phyloP scores from a whole-genome alignment of 352 stramenopile species.

The Ophiocytium majus region DNA sequence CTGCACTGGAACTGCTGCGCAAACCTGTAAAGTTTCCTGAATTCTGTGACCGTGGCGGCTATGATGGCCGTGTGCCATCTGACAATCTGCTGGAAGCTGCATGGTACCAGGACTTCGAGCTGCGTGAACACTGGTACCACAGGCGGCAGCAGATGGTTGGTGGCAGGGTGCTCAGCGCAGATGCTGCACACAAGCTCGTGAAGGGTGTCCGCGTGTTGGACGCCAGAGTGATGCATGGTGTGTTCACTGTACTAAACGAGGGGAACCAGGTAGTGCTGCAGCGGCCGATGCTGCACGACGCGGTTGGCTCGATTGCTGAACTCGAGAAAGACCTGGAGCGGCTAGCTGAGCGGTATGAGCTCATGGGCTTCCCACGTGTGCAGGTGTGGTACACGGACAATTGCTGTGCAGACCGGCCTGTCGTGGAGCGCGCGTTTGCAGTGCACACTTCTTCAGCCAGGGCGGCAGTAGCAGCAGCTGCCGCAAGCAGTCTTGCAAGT shows the following conservation, averaged over 20 bases:
- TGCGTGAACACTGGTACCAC: not conserved
- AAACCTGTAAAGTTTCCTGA: not conserved
- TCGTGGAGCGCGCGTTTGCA: not conserved
- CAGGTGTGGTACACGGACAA: not conserved
- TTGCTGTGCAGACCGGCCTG: not conserved
- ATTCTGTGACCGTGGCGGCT: not conserved
- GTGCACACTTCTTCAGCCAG: not conserved
- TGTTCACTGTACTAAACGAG: not conserved
- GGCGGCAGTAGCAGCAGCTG: not conserved
- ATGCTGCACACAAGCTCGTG: not conserved
- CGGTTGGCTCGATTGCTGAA: not conserved
- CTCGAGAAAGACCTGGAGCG: not conserved
- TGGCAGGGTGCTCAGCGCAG: not conserved
- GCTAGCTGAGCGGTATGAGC: not conserved
- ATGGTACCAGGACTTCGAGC: not conserved
- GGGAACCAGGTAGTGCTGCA: not conserved
- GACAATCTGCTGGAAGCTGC: not conserved
- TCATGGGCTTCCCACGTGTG: not conserved
- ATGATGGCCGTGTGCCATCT: not conserved
- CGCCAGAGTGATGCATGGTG: not conserved
- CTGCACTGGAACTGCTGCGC: not conserved
- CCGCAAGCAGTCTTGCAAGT: too few species aligned
- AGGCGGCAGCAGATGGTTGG: not conserved
- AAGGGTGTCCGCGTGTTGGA: not conserved
- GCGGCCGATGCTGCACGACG: not conserved